These are phyloP conservation scores for Blumeriella jaapii DNA, from an alignment of 2,329 filamentous ascomycete genomes.

Conservation along the genomic window DNA sequence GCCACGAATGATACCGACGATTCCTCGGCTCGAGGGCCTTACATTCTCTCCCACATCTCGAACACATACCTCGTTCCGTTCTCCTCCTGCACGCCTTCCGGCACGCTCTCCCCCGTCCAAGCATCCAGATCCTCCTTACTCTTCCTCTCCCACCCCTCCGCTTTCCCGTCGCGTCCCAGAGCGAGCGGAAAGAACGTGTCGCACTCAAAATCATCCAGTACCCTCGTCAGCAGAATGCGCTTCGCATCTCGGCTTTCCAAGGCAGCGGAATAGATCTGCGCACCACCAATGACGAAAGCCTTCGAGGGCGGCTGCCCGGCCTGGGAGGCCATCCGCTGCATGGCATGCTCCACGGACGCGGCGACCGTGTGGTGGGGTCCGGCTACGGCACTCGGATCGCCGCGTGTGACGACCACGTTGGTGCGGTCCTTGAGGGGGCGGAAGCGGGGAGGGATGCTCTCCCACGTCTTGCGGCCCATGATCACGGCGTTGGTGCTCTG, in stretches of 20 bases:
- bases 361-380: slow-evolving; percentile 2
- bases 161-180: slow-evolving; percentile 29
- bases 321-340: neutral
- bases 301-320: slow-evolving; percentile 1
- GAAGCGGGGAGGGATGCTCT: slow-evolving; percentile 69
- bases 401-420: slow-evolving; percentile 70
- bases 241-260: slow-evolving; percentile 46
- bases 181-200: slow-evolving; percentile 63
- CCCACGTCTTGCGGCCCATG: slow-evolving; percentile 97
- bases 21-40: no score
- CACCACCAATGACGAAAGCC: slow-evolving; percentile 83
- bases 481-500: slow-evolving; percentile 59
- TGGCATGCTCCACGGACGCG: slow-evolving; percentile 9
- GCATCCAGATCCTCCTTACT: slow-evolving; percentile 41
- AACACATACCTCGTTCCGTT: slow-evolving; percentile 56
- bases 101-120: slow-evolving; percentile 56
- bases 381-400: slow-evolving; percentile 23
- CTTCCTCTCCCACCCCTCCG: slow-evolving; percentile 40
- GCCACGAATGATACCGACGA: no score
- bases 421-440: slow-evolving; percentile 68
- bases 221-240: slow-evolving; percentile 58
- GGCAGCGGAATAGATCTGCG: slow-evolving; percentile 68
- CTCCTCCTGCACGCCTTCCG: slow-evolving; percentile 47
- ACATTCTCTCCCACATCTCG: slow-evolving; percentile 56
- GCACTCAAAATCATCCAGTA: slow-evolving; percentile 60